A percentile compares a stretch with the other conserved stretches of the same genome.
Evolutionary conservation across 2,329 filamentous ascomycete species (phyloP).

Genomic region (Pseudodiploospora longispora): DNA sequence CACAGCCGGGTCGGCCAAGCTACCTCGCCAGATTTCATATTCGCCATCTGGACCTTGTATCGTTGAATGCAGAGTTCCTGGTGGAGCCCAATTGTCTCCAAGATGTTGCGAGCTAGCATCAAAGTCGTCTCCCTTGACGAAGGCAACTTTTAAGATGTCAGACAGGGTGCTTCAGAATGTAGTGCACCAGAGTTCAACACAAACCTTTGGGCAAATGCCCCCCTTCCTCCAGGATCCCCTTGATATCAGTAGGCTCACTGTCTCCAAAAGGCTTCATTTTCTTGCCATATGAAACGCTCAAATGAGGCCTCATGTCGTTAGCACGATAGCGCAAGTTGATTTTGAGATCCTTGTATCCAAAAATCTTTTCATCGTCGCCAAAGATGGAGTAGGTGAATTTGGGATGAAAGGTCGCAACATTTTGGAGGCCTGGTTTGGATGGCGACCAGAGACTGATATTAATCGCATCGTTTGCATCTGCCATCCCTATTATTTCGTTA

Average conservation of each 20-base stretch:
- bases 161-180: neutral
- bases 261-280: constrained; percentile 64
- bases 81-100: constrained; percentile 53
- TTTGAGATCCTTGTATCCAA: constrained; percentile 76
- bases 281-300: constrained; percentile 63
- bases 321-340: constrained; percentile 63
- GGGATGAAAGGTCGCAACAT: constrained; percentile 66
- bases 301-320: constrained; percentile 68
- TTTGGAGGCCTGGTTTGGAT: constrained; percentile 41
- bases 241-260: constrained; percentile 60
- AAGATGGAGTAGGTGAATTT: constrained; percentile 89
- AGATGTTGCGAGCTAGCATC: constrained; percentile 46
- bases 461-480: constrained; percentile 54
- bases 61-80: constrained; percentile 61
- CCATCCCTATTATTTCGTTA: constrained; percentile 39
- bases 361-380: constrained; percentile 84
- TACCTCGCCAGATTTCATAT: constrained; percentile 82
- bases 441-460: constrained; percentile 51
- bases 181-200: constrained; percentile 14
- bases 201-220: constrained; percentile 60
- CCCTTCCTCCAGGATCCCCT: constrained; percentile 53
- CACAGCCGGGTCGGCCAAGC: constrained; percentile 60
- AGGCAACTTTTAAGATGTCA: constrained; percentile 46
- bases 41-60: constrained; percentile 54
- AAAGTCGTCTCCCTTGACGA: constrained; percentile 54